phyloP scores from a whole-genome alignment of 345 rosid species.

The Camelina neglecta region DNA sequence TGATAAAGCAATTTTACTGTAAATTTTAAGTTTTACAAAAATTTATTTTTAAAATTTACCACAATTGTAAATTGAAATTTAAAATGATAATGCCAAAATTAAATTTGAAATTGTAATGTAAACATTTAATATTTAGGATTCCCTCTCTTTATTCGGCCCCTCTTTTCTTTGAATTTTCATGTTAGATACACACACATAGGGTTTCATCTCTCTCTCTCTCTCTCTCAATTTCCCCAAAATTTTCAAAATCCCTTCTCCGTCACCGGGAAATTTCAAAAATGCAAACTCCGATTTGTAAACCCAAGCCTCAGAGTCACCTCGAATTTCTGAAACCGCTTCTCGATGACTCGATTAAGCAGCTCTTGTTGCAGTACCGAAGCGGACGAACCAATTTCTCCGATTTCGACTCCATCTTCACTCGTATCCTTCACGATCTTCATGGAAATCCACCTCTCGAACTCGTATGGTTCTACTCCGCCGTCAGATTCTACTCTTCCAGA shows the following conservation, averaged over 20 bases:
- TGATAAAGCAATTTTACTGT: too few species aligned
- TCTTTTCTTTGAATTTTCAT: constrained; percentile 36
- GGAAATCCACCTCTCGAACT: constrained; percentile 58
- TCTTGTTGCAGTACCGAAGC: constrained; percentile 50
- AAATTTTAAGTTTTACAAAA: too few species aligned
- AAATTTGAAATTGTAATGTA: constrained; percentile 29
- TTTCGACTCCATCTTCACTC: constrained; percentile 66
- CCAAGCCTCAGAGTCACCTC: constrained; percentile 25
- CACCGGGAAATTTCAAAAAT: constrained; percentile 29
- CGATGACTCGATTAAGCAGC: constrained; percentile 65
- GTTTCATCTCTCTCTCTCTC: neutral
- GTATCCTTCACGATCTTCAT: constrained; percentile 48
- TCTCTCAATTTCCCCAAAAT: constrained; percentile 20
- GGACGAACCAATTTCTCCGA: constrained; percentile 67
- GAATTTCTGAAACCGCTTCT: constrained; percentile 54
- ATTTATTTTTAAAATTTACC: too few species aligned
- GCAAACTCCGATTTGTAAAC: constrained; percentile 35
- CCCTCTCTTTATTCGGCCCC: constrained; percentile 51
- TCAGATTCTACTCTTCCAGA: constrained; percentile 54
- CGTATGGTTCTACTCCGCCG: constrained; percentile 74
- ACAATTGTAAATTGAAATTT: neutral
- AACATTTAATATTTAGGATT: constrained; percentile 2
- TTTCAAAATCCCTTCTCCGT: constrained; percentile 15
- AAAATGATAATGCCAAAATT: too few species aligned
- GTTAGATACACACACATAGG: neutral